Conservation (phyloP, 768 basidiomycete genomes). For the button mushroom (Agaricus bisporus) region DNA sequence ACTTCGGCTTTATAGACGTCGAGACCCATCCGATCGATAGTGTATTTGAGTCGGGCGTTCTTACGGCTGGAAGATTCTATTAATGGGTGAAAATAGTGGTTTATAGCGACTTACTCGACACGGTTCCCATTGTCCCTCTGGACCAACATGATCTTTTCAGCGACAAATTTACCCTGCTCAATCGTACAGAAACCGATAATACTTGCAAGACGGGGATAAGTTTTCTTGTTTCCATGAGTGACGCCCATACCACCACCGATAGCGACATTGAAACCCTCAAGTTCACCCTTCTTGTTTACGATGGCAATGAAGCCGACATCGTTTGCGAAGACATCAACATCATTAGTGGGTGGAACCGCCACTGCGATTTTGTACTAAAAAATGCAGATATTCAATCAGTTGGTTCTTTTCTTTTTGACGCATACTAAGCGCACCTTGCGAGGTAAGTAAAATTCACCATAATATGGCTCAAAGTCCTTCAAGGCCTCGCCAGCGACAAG, state of each 20-base stretch:
- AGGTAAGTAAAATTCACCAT: conserved; percentile 95
- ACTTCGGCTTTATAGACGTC: conserved; percentile 84
- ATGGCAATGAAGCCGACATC: conserved; percentile 98
- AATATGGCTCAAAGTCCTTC: conserved; percentile 94
- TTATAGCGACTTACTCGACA: conserved; percentile 57
- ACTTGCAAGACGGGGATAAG: conserved; percentile 86
- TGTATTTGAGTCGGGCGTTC: conserved; percentile 94
- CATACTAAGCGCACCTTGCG: conserved; percentile 59
- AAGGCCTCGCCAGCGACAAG: conserved; percentile 89
- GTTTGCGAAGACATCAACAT: conserved; percentile 92
- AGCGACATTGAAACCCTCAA: conserved; percentile 91
- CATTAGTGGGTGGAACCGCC: conserved; percentile 93
- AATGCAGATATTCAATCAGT: not conserved
- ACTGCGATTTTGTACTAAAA: conserved; percentile 92
- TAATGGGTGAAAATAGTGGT: not conserved
- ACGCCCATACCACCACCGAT: conserved; percentile 99
- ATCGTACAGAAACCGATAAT: conserved; percentile 90
- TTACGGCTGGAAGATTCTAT: conserved; percentile 41
- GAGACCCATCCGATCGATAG: conserved; percentile 92
- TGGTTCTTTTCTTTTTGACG: not conserved
- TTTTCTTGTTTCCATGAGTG: conserved; percentile 98
- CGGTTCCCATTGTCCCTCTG: conserved; percentile 97
- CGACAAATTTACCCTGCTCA: conserved; percentile 80
- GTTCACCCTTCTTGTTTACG: conserved; percentile 62
- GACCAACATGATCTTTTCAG: conserved; percentile 89